phyloP scores from a whole-genome alignment of 805 yeast species.

The Candida broadrunensis region DNA sequence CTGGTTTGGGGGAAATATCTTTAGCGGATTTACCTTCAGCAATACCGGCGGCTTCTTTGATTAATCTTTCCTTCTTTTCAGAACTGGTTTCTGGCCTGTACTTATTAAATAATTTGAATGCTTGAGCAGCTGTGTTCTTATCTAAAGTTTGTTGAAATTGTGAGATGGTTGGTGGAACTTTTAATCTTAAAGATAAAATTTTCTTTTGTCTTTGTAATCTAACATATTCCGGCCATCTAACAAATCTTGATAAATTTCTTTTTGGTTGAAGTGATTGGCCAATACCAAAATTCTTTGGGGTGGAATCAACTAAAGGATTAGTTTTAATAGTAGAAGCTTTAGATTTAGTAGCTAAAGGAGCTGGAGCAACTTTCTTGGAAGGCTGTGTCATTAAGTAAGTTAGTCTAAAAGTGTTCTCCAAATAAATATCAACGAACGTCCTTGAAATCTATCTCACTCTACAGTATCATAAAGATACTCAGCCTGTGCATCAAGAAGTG shows the following conservation, averaged over 20 bases:
- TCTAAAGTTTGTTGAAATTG: conserved; percentile 96
- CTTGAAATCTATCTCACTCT: conserved; percentile 27
- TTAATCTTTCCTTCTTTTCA: conserved; percentile 98
- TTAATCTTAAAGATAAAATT: conserved; percentile 90
- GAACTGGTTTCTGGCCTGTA: conserved; percentile 97
- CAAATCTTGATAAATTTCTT: conserved; percentile 94
- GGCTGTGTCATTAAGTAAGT: conserved; percentile 54
- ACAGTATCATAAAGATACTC: conserved; percentile 40
- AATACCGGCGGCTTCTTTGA: conserved; percentile 98
- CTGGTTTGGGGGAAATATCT: conserved; percentile 96
- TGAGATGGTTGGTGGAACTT: conserved; percentile 98
- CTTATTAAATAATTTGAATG: conserved; percentile 97
- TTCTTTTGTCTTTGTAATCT: conserved; percentile 99
- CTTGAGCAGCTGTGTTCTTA: conserved; percentile 97
- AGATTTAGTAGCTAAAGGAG: conserved; percentile 41
- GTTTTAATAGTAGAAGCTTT: conserved; percentile 22
- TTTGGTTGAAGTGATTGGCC: conserved; percentile 96
- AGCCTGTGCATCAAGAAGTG: conserved; percentile 45
- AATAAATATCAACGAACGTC: conserved; percentile 22
- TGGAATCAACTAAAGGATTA: conserved; percentile 85
- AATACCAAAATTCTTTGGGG: conserved; percentile 92
- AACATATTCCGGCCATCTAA: conserved; percentile 98
- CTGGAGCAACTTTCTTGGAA: conserved; percentile 51
- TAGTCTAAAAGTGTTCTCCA: conserved; percentile 21
- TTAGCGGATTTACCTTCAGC: conserved; percentile 97